A percentile compares a stretch with the other conserved stretches of the same genome.
Evolutionary conservation across 331 rosid species (phyloP).

Genomic region (Dryas integrifolia): DNA sequence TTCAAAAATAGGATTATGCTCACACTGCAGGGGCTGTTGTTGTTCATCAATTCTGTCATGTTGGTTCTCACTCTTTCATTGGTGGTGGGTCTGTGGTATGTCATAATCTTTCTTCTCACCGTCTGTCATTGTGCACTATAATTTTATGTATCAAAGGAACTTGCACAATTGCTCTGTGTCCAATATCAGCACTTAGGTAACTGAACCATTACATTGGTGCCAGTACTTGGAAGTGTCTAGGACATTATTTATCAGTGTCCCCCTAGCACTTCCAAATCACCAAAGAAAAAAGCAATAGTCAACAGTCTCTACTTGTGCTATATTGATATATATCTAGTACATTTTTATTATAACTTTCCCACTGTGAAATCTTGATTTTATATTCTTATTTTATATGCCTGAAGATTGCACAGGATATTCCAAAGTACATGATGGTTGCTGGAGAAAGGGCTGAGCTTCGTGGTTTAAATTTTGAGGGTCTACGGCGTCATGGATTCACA

Average conservation of each 20-base stretch:
- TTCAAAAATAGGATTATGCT: constrained; percentile 66
- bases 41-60: constrained; percentile 88
- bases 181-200: not conserved
- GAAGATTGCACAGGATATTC: constrained; percentile 84
- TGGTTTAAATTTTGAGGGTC: constrained; percentile 85
- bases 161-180: constrained; percentile 8
- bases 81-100: constrained; percentile 97
- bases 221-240: constrained; percentile 20
- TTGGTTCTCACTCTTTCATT: constrained; percentile 79
- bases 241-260: too few species aligned
- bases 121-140: not conserved
- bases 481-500: constrained; percentile 72
- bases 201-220: not conserved
- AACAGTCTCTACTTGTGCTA: not conserved
- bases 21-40: constrained; percentile 83
- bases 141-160: constrained; percentile 10
- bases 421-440: constrained; percentile 82
- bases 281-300: not conserved
- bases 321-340: constrained; percentile 18
- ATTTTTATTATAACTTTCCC: constrained; percentile 26
- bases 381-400: constrained; percentile 33
- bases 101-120: constrained; percentile 15
- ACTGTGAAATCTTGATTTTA: constrained; percentile 31
- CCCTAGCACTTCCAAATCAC: too few species aligned
- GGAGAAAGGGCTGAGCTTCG: constrained; percentile 88